These are phyloP conservation scores for Saccharomycopsis selenospora DNA, from an alignment of 805 yeast species.

Conservation along the genomic window DNA sequence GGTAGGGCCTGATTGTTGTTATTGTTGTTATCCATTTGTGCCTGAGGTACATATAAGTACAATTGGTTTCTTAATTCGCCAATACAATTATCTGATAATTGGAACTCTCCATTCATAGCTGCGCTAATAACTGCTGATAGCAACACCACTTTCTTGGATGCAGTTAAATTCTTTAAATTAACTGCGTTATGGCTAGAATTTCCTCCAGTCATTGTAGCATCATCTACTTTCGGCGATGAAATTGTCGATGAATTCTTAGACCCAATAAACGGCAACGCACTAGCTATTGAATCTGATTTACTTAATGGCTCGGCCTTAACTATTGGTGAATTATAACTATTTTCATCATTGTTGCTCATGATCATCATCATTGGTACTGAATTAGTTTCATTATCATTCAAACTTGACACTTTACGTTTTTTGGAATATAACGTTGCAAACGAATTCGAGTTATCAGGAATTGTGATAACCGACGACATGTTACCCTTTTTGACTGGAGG, in stretches of 20 bases:
- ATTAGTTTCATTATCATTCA: not conserved
- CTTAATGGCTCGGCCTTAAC: not conserved
- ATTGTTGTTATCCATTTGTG: not conserved
- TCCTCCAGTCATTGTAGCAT: too few relatives aligned
- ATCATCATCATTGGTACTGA: not conserved
- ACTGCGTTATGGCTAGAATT: slow-evolving; percentile 1
- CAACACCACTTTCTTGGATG: slow-evolving; percentile 12
- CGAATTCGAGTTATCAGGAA: slow-evolving; percentile 19
- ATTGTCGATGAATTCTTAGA: slow-evolving; percentile 6
- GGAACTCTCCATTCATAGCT: slow-evolving; percentile 23
- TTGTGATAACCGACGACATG: slow-evolving; percentile 18
- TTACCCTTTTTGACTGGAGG: slow-evolving; percentile 20
- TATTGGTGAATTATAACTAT: not conserved
- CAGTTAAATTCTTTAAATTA: slow-evolving; percentile 6
- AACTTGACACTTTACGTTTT: slow-evolving; percentile 17
- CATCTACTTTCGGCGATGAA: slow-evolving; percentile 2
- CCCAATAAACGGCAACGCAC: slow-evolving; percentile 1
- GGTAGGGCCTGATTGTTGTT: not conserved
- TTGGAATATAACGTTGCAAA: slow-evolving; percentile 18
- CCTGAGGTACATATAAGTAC: not conserved
- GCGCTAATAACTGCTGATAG: slow-evolving; percentile 15
- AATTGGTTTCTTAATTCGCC: slow-evolving; percentile 26
- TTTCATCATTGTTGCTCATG: not conserved
- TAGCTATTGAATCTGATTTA: slow-evolving; percentile 5
- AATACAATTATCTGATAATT: slow-evolving; percentile 23